phyloP scores from a whole-genome alignment of 1,284 basidiomycete species.

The Tylopilus microsporus region DNA sequence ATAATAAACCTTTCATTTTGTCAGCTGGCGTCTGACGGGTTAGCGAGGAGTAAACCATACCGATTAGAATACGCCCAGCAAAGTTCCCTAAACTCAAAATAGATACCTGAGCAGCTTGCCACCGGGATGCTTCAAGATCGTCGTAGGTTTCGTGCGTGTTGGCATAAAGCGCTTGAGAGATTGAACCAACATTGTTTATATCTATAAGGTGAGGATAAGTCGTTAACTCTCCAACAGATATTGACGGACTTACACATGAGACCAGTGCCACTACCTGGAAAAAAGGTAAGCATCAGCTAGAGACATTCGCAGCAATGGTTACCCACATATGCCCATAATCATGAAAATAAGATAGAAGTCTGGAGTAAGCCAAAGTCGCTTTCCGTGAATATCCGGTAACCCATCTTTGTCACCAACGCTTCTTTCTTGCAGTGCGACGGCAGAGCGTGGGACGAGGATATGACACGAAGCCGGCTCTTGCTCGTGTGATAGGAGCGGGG shows the following conservation, averaged over 20 bases:
- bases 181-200: conserved; percentile 94
- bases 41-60: conserved; percentile 32
- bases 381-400: conserved; percentile 46
- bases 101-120: conserved; percentile 85
- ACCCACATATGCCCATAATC: conserved; percentile 67
- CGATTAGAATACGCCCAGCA: conserved; percentile 72
- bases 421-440: conserved; percentile 15
- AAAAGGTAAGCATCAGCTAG: neutral
- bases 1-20: conserved; percentile 51
- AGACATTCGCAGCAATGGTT: neutral
- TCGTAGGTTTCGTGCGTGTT: conserved; percentile 63
- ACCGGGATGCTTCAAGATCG: conserved; percentile 59
- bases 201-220: conserved; percentile 39
- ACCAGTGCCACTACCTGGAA: conserved; percentile 78
- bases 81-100: conserved; percentile 83
- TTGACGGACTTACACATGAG: conserved; percentile 66
- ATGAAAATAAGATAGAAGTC: conserved; percentile 77
- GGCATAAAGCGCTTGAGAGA: conserved; percentile 80
- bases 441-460: conserved; percentile 7
- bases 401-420: conserved; percentile 15
- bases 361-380: conserved; percentile 38
- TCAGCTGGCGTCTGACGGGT: neutral
- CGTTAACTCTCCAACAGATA: neutral
- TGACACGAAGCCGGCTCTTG: conserved; percentile 9
- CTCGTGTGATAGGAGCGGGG: conserved; percentile 19